phyloP scores from a whole-genome alignment of 2,329 filamentous ascomycete genomes.

The Fusarium sp. region DNA sequence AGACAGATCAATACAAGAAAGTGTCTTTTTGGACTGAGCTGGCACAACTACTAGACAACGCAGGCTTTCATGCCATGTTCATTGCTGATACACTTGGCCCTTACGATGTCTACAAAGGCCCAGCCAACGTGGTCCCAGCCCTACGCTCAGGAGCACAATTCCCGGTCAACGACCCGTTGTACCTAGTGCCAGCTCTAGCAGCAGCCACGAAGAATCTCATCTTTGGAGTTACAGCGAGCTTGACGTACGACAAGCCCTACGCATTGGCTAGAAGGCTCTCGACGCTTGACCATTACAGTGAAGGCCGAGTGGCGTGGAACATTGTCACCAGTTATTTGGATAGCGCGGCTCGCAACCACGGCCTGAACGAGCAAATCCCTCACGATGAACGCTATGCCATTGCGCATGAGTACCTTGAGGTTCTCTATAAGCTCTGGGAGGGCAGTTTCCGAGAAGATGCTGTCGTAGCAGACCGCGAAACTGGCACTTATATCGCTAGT shows the following conservation, averaged over 20 bases:
- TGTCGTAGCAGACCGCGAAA: background rate
- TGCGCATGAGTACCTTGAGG: background rate
- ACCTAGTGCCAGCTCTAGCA: conserved; percentile 52
- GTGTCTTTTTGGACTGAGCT: conserved; percentile 61
- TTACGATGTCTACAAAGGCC: conserved; percentile 8
- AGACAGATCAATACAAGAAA: conserved; percentile 40
- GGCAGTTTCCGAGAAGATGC: background rate
- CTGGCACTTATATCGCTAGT: conserved; percentile 51
- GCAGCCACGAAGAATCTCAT: conserved; percentile 61
- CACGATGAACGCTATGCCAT: background rate
- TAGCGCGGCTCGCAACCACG: conserved; percentile 54
- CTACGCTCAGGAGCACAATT: background rate
- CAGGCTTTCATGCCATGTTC: conserved; percentile 63
- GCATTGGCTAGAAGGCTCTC: conserved; percentile 54
- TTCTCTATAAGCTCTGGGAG: background rate
- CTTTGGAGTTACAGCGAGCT: conserved; percentile 55
- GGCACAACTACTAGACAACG: conserved; percentile 61
- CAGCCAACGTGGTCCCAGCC: background rate
- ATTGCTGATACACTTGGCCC: background rate
- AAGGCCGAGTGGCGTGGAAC: conserved; percentile 62
- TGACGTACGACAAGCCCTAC: conserved; percentile 56
- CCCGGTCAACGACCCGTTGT: conserved; percentile 2
- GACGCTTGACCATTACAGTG: conserved; percentile 55
- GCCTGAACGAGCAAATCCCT: background rate
- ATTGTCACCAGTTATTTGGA: conserved; percentile 65